Evolutionary conservation across 805 yeast genomes (phyloP), one percentile per base, ranked within the genome.

Genomic region (Maudiozyma saulgeensis): DNA sequence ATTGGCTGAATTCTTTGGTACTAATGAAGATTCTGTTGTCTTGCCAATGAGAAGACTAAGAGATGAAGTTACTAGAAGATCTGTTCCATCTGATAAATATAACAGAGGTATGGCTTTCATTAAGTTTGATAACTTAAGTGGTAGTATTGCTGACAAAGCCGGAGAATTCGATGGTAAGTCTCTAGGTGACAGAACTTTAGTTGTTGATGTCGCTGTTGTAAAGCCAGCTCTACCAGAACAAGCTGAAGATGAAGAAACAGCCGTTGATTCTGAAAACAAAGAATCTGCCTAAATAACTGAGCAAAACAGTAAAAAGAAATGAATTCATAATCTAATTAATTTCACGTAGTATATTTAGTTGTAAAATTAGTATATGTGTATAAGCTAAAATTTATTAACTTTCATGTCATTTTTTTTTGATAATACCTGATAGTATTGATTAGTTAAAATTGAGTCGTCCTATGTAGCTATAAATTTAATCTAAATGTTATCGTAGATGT

Each of bases 121-220:
- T 46, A 77, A 79, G 51, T 78, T 78, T 56, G 72, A 64, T 41
- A 56, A 66, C 44, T 46, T 56, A 37, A 43, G 48, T 25, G 71
- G 69, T 9, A 50, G 44, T 34, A 48, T 48, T 13, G 13, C 49
- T 34, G 78, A 78, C 31, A 95, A 87, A 60, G 78, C 87, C 52
- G 79, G 74, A 37, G 78, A 79, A 59, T 81, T 81, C 66, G 76
- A 84, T 54, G 95, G 88, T 47, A 74, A 73, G 59, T 76, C 73
- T 47, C 69, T 84, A 56, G 78, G 79, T 52, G 96, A 84, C 46
- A 78, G 86, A 64, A 73, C 72, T 45, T 69, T 89, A 51, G 69
- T 76, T 43, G 87, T 84, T 51, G 83, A 82, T 55, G 76, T 82
- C 57, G 96, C 96, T 19, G 76, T 85, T 53, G 51, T 53, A 34